Base-by-base conservation (phyloP, 805 yeast genomes). In the Candida tallmaniae region DNA sequence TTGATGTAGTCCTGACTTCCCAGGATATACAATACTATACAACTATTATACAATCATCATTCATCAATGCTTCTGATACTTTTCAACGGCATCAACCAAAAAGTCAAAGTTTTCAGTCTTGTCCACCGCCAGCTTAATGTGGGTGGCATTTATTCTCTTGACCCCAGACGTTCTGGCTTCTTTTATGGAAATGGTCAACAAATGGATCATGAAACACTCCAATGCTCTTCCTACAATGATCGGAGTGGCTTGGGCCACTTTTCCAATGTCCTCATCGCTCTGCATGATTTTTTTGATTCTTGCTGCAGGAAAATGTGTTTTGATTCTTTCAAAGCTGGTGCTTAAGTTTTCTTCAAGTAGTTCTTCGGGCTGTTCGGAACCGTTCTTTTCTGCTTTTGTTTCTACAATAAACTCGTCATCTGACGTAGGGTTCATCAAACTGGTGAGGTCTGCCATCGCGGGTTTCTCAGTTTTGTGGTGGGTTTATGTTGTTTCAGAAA, bases 221-320 rank as follows among this genome's bases (percentile, higher is more conserved):
- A 93, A 68, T 0, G 98, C 96, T 42, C 96, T 75, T 6, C 97
- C 97, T 6, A 93, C 96, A 12, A 90, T 90, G n/a, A 90, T 83
- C 0, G 99, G 99, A 2, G 99, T 94, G 2, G 96, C 97, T 54
- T 89, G 97, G 3, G 98, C 96, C 4, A 93, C 97, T 55, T 93
- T 93, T 3, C 99, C 99, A 29, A 93, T 89, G 44, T 93, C 99
- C 44, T 93, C 98, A 59, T 93, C 99, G 19, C 94, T 80, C 55
- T 93, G 98, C 96, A 93, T 90, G 39, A 93, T 77, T 50, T 93
- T 86, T 67, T 93, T 93, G 50, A 93, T 88, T 43, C 97, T 76
- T 3, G 97, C 97, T 4, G 88, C 83, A 4, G 95, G 95, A 58
- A 84, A 84, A 53, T 83, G 94, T 23, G 93, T 83, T 56, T 82